phyloP scores from a whole-genome alignment of 2,329 filamentous ascomycete genomes.

The Sarocladium strictum region DNA sequence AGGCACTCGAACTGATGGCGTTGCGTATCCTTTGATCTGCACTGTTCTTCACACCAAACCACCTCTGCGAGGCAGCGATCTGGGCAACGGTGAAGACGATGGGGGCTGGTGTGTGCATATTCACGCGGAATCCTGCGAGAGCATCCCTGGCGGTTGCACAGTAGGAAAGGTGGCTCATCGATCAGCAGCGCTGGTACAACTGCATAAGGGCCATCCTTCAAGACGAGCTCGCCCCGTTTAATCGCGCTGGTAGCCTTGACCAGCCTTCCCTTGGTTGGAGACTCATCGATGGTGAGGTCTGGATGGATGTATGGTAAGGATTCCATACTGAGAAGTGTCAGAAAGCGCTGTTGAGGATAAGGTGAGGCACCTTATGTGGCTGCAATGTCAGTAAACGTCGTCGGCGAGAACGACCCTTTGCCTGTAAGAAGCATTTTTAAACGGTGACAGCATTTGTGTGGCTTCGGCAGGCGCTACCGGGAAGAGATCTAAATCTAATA shows the following conservation, averaged over 20 bases:
- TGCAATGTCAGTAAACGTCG: no score
- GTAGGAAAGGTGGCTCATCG: slow-evolving; percentile 11
- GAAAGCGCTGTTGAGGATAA: no score
- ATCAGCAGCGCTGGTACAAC: slow-evolving; percentile 12
- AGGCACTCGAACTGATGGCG: slow-evolving; percentile 12
- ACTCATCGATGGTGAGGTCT: neutral
- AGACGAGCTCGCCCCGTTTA: slow-evolving; percentile 5
- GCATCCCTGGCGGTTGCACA: slow-evolving; percentile 12
- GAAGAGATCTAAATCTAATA: slow-evolving; percentile 1
- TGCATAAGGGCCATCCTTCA: slow-evolving; percentile 12
- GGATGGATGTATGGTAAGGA: slow-evolving; percentile 11
- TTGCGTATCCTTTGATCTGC: slow-evolving; percentile 5
- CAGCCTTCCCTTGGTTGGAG: slow-evolving; percentile 11
- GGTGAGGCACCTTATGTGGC: no score
- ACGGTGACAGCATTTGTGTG: no score
- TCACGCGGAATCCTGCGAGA: slow-evolving; percentile 7
- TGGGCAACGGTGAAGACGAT: neutral
- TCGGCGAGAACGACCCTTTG: no score
- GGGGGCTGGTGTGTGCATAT: neutral
- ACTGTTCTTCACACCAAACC: slow-evolving; percentile 12
- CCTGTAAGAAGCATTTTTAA: no score
- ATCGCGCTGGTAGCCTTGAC: slow-evolving; percentile 8
- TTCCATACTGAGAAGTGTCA: neutral
- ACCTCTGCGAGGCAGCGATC: slow-evolving; percentile 11
- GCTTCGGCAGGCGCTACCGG: neutral